Conservation (phyloP, 192 early-diverging fungal species). For the Linderina pennispora region DNA sequence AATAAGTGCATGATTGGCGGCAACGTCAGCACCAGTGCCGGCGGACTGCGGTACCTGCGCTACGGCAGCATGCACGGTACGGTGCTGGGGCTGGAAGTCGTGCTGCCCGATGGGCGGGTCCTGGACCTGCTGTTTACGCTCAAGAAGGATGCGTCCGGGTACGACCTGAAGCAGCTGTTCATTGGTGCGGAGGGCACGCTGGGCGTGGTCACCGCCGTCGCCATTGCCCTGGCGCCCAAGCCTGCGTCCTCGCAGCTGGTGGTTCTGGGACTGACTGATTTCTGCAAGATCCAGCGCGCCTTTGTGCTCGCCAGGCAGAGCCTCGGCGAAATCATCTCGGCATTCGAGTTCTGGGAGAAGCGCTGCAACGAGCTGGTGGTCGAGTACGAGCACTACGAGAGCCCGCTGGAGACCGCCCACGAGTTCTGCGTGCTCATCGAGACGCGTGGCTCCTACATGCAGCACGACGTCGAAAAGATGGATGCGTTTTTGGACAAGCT, state of each 20-base stretch:
- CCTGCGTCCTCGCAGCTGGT: constrained; percentile 67
- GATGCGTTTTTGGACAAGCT: constrained; percentile 21
- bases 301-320: constrained; percentile 74
- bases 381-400: constrained; percentile 18
- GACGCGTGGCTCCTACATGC: constrained; percentile 81
- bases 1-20: constrained; percentile 95
- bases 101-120: constrained; percentile 86
- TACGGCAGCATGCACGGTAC: constrained; percentile 95
- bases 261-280: constrained; percentile 72
- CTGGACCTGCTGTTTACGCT: constrained; percentile 77
- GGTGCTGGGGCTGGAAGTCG: constrained; percentile 90
- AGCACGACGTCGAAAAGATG: constrained; percentile 83
- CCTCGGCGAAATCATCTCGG: constrained; percentile 91
- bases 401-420: constrained; percentile 13
- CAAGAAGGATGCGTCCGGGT: constrained; percentile 96
- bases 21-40: constrained; percentile 96
- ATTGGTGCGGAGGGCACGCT: constrained; percentile 96
- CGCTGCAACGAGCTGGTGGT: constrained; percentile 62
- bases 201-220: constrained; percentile 89
- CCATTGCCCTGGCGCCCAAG: constrained; percentile 73
- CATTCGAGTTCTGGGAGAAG: constrained; percentile 96
- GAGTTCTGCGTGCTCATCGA: constrained; percentile 74
- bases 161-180: constrained; percentile 98
- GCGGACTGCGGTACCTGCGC: constrained; percentile 87
- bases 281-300: constrained; percentile 69